Percentiles rank a stretch among this genome's conserved stretches.
These are phyloP conservation scores for Drosera capensis DNA, from an alignment of 148 eudicot genomes.

Conservation along the genomic window DNA sequence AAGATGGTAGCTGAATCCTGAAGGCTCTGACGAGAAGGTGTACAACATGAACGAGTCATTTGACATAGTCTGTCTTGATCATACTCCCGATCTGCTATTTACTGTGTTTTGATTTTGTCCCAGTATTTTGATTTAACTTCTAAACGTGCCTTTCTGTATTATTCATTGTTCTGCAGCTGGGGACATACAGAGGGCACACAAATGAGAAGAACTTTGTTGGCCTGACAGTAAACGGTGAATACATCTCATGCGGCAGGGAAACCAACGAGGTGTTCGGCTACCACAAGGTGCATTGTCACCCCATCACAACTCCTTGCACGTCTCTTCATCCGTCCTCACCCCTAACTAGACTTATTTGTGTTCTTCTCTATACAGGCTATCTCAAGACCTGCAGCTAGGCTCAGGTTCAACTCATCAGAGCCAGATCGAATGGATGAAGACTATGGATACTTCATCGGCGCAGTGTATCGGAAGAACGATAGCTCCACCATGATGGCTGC, in stretches of 20 bases:
- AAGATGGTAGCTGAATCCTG: too few species aligned
- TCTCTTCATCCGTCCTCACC: not conserved
- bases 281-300: conserved; percentile 46
- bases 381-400: conserved; percentile 59
- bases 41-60: too few species aligned
- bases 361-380: conserved; percentile 35
- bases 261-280: conserved; percentile 82
- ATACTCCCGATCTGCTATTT: too few species aligned
- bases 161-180: conserved; percentile 25
- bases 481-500: conserved; percentile 71
- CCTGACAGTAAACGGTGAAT: conserved; percentile 58
- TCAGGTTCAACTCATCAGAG: conserved; percentile 45
- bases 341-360: not conserved
- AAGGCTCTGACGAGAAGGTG: too few species aligned
- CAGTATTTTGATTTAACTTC: not conserved
- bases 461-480: conserved; percentile 80
- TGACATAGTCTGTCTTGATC: too few species aligned
- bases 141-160: not conserved
- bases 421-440: conserved; percentile 37
- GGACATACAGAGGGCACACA: conserved; percentile 58
- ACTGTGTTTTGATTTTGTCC: not conserved
- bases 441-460: conserved; percentile 57
- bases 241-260: conserved; percentile 90
- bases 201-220: conserved; percentile 94
- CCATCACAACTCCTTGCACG: not conserved